Base-by-base conservation (phyloP, 1,284 basidiomycete genomes). In the Trichosporon asahii region DNA sequence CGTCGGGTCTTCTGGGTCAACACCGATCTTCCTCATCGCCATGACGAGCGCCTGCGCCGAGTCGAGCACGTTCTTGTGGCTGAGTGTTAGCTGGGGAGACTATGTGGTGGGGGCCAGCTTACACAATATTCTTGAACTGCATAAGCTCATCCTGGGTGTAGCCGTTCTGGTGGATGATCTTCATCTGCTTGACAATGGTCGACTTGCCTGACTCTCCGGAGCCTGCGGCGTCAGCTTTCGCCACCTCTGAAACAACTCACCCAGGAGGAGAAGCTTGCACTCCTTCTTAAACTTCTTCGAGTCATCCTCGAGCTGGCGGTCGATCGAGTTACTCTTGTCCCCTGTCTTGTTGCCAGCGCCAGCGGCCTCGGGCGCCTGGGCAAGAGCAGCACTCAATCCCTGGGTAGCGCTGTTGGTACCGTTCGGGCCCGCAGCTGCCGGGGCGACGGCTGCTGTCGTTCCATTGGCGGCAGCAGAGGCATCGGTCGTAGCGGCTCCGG, bases 131-230 rank as follows among this genome's bases (percentile, higher is more conserved):
- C 46, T 91, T 87, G 84, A 90, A 97, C 2, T 89, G 86, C 72
- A 91, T 85, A 49, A 95, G 88, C 83, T 98, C 95, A 1, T 93
- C 88, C 25, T 84, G 83, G 0, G 89, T 89, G 85, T 95, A 98
- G 8, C 96, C 96, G 76, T 92, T 91, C 83, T 98, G 94, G 83
- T 98, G 94, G 72, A 98, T 96, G 74, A 98, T 98, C 87, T 97
- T 98, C 95, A 98, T 98, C 85, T 98, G 96, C 84, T 98, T 98
- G 64, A 98, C 94, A 75, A 98, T 94, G 0, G 95, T 98, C 5
- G 90, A 92, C 85, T 98, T 98, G 37, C 95, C 96, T 0, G 93
- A 95, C 86, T 91, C 90, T 77, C 90, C 90, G n/a, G 90, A 90
- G 70, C 89, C 89, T 89, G 76, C 46, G 27, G 31, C 18, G 61